Base-by-base conservation (phyloP, 2,329 filamentous ascomycete species). In the Colletotrichum tanaceti region DNA sequence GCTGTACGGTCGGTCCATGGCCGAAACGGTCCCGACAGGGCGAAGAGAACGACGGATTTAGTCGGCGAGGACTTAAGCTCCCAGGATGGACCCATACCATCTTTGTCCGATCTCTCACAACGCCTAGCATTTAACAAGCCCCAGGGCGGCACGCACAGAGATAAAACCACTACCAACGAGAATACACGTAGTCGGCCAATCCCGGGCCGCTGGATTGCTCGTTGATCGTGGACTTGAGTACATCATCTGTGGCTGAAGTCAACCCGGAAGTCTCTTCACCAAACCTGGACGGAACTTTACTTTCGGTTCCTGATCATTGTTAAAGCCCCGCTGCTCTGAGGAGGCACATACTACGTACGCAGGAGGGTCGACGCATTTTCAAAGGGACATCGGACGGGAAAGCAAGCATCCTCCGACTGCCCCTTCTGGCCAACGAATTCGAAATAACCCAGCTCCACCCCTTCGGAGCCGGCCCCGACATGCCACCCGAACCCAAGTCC, bases 11-110 rank as follows among this genome's bases (percentile, higher is more conserved):
- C 14, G 16, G 24, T 39, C 14, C 10, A 41, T 28, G 35, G 59
- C 64, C 65, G 65, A 68, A 53, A 16, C 65, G 65, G 65, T 41
- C 14, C 65, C 65, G 65, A 63, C 5, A 10, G 22, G 38, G 13
- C n/a, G 11, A n/a, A 41, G 24, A 47, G n/a, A 20, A 24, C 13
- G 16, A 20, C 65, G 65, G 65, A 68, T 49, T 65, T 68, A 65
- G 49, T 68, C 54, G 65, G 65, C 49, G 20, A 65, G 61, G 65
- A 68, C 49, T 68, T 68, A 65, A 68, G 62, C 61, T 35, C 61
- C 61, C 54, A 65, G 20, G 18, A 39, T 35, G 44, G 28, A 35
- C 50, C 50, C 44, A 52, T 63, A n/a, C 52, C 46, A 52, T 6
- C n/a, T n/a, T 13, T 22, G 32, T 38, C 38, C 9, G 14, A 24